Evolutionary conservation across 805 yeast species (phyloP).

Genomic region (Schizosaccharomyces octosporus): DNA sequence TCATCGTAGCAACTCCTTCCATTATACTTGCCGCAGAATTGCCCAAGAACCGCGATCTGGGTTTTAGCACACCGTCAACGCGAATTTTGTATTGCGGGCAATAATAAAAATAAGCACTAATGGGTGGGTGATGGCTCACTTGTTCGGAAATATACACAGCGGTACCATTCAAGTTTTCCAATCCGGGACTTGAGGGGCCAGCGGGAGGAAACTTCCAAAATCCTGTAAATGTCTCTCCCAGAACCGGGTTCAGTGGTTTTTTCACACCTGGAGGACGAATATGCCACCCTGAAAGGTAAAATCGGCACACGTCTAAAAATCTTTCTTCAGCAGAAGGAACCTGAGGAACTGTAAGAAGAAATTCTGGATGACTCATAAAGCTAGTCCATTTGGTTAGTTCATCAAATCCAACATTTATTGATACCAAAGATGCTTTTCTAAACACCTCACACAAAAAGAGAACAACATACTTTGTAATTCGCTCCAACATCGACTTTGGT

Average conservation of each 20-base stretch:
- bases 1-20: constrained; percentile 66
- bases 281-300: constrained; percentile 82
- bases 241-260: constrained; percentile 82
- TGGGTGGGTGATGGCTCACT: constrained; percentile 96
- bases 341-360: constrained; percentile 43
- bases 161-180: constrained; percentile 10
- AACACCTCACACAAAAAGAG: not conserved
- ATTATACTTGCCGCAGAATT: constrained; percentile 91
- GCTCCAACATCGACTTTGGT: constrained; percentile 84
- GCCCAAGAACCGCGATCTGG: constrained; percentile 72
- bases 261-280: constrained; percentile 61
- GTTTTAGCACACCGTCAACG: constrained; percentile 72
- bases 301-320: constrained; percentile 30
- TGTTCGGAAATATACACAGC: constrained; percentile 84
- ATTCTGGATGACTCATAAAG: constrained; percentile 37
- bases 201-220: constrained; percentile 72
- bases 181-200: constrained; percentile 6
- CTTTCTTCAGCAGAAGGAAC: constrained; percentile 36
- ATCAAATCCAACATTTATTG: not conserved
- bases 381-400: not conserved
- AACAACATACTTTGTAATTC: constrained; percentile 64
- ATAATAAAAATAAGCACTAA: constrained; percentile 73
- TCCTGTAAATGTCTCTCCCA: constrained; percentile 76
- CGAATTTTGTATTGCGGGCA: constrained; percentile 60
- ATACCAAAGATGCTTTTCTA: not conserved